Evolutionary conservation across 768 basidiomycete species (phyloP), one percentile per base, ranked within the genome.

Genomic region (Hypholoma fasciculare): DNA sequence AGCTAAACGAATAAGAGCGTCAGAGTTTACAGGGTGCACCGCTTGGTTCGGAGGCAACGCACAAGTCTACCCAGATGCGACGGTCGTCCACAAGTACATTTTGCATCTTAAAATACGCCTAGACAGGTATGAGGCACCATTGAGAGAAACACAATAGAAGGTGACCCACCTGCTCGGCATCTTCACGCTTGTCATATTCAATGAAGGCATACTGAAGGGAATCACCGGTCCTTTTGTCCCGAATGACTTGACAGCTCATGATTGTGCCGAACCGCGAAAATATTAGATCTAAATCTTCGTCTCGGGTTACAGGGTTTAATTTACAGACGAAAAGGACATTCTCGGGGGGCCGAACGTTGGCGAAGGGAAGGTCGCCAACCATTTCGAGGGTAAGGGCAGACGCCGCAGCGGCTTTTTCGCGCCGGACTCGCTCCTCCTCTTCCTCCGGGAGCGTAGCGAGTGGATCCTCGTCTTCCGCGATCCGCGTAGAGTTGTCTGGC

Each of bases 31-130:
- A 9, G 36, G 11, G 7, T 19, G 16, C 48, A 26, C 36, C 49
- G 30, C 38, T 38, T 23, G 38, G 16, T 54, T 48, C 44, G 38
- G n/a, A 64, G 43, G 51, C 27, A 38, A 80, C 90, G 60, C 65
- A 96, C 90, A 99, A 98, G 74, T 98, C 97, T 61, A 99, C 96
- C 94, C 96, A 98, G 67, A 99, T 98, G 12, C 97, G 86, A 13
- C 95, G 84, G 72, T 99, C 97, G 69, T 99, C 97, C 12, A 99
- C 91, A 11, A 99, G 78, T 0, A 98, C 97, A 66, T 98, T 98
- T 71, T 98, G 97, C 97, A 99, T 99, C 73, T 98, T 99, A 77
- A 98, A 96, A 72, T 98, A 99, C 8, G 94, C 97, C 90, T 95
- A 62, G 3, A 50, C 38, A 36, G 20, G 46, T 43, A 39, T 13